Evolutionary conservation across 306 rosid species (phyloP), one percentile per base, ranked within the genome.

Genomic region (Senna tora): DNA sequence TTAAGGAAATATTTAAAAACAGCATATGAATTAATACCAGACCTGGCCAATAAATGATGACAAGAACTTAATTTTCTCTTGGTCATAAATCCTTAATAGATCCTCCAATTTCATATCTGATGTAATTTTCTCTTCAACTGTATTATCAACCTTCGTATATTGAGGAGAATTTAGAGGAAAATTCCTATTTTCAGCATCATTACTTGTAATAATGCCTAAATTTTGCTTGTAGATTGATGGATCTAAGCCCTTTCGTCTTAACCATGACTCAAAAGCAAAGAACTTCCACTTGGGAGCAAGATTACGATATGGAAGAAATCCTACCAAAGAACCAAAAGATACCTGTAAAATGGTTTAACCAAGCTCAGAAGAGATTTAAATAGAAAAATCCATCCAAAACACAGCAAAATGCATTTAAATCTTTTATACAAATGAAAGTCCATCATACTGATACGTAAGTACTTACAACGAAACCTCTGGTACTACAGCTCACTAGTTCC

Each of bases 221-320:
- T 68, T 77, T 84, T 84, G 89, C 83, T 81, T 83, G 86, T 88
- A 89, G 43, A 30, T 36, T 51, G 92, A 89, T 61, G 97, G 99
- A 78, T 94, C 93, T 84, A 94, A 68, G 28, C 97, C 99, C 84
- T 88, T 89, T 77, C 47, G 82, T 58, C 92, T 89, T 78, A 94
- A 77, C 99, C 99, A 91, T 63, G 97, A 89, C 85, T 94, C 99
- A 72, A 94, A 91, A 62, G 99, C 97, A 52, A 91, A 84, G 87
- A 94, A 91, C 83, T 89, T 94, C 95, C 96, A 91, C 86, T 80
- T 94, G 75, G 96, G 73, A 41, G 80, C 59, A 79, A 94, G 96
- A 79, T 91, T 87, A 54, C 96, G 91, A 79, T 94, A 91, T 53
- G 97, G 97, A 72, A 94, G 85, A 85, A 94, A 91, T 73, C 99